Evolutionary conservation across 2,329 filamentous ascomycete species (phyloP).

Genomic region (Zymoseptoria brevis): DNA sequence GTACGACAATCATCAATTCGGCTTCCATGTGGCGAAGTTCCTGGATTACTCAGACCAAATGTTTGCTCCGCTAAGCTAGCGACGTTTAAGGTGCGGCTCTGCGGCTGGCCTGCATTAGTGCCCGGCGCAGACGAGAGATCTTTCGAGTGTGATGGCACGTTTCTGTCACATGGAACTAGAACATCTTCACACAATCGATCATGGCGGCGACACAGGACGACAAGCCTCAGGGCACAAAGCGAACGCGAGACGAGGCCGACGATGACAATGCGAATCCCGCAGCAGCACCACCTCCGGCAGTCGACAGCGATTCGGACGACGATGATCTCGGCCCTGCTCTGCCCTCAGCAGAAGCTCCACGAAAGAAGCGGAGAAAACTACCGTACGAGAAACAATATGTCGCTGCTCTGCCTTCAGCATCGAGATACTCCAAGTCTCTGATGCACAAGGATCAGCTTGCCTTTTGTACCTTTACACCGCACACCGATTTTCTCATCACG

Average conservation of each 20-base stretch:
- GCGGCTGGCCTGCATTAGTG: slow-evolving; percentile 2
- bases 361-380: slow-evolving; percentile 80
- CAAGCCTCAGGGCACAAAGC: slow-evolving; percentile 22
- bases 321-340: slow-evolving; percentile 92
- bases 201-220: slow-evolving; percentile 14
- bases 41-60: not conserved
- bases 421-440: slow-evolving; percentile 85
- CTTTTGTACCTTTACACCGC: slow-evolving; percentile 79
- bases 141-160: not conserved
- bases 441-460: slow-evolving; percentile 97
- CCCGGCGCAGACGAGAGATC: slow-evolving; percentile 2
- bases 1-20: not conserved
- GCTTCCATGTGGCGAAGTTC: not conserved
- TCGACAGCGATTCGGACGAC: slow-evolving; percentile 55
- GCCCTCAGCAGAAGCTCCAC: slow-evolving; percentile 65
- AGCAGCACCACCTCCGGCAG: slow-evolving; percentile 3
- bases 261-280: not conserved
- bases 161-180: not conserved
- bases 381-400: slow-evolving; percentile 94
- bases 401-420: slow-evolving; percentile 71
- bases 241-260: slow-evolving; percentile 23
- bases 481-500: slow-evolving; percentile 92
- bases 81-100: not conserved
- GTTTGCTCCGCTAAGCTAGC: not conserved
- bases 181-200: not conserved